A percentile compares a stretch with the other conserved stretches of the same genome.
phyloP scores from a whole-genome alignment of 805 yeast species.

The Wickerhamomyces mucosus region DNA sequence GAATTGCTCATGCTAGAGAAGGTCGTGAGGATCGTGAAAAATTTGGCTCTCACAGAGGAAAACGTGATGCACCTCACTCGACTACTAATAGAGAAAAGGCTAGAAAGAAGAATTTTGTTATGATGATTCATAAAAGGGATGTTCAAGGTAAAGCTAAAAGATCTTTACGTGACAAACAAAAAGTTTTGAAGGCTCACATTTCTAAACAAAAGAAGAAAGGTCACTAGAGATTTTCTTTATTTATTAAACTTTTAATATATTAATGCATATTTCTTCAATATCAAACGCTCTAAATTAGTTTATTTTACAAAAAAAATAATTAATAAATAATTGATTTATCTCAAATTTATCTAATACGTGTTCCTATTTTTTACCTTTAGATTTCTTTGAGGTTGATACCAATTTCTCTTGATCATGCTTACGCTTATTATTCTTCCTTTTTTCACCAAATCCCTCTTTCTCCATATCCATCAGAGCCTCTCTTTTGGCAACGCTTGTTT shows the following conservation, averaged over 20 bases:
- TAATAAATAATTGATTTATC: too few relatives aligned
- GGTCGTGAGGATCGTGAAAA: slow-evolving; percentile 91
- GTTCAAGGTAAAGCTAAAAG: slow-evolving; percentile 91
- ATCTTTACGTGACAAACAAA: slow-evolving; percentile 87
- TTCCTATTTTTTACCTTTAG: slow-evolving; percentile 1
- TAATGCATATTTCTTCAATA: too few relatives aligned
- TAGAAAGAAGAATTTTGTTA: slow-evolving; percentile 96
- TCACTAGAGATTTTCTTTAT: slow-evolving; percentile 28
- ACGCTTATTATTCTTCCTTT: slow-evolving; percentile 39
- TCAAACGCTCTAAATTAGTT: too few relatives aligned
- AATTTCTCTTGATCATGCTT: slow-evolving; percentile 14
- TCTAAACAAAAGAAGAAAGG: slow-evolving; percentile 88
- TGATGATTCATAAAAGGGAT: slow-evolving; percentile 93
- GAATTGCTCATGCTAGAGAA: slow-evolving; percentile 76
- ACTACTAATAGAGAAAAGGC: slow-evolving; percentile 96
- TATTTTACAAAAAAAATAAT: too few relatives aligned
- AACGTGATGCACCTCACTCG: slow-evolving; percentile 65
- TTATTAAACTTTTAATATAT: too few relatives aligned
- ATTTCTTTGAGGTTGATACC: slow-evolving; percentile 3
- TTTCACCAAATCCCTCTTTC: slow-evolving; percentile 78
- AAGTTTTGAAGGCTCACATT: slow-evolving; percentile 75
- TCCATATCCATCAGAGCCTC: slow-evolving; percentile 94
- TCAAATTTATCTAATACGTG: too few relatives aligned
- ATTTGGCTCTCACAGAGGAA: slow-evolving; percentile 83
- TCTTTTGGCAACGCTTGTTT: slow-evolving; percentile 74